Evolutionary conservation across 192 early-diverging fungal genomes (phyloP).

Genomic region (Coemansia sp.): DNA sequence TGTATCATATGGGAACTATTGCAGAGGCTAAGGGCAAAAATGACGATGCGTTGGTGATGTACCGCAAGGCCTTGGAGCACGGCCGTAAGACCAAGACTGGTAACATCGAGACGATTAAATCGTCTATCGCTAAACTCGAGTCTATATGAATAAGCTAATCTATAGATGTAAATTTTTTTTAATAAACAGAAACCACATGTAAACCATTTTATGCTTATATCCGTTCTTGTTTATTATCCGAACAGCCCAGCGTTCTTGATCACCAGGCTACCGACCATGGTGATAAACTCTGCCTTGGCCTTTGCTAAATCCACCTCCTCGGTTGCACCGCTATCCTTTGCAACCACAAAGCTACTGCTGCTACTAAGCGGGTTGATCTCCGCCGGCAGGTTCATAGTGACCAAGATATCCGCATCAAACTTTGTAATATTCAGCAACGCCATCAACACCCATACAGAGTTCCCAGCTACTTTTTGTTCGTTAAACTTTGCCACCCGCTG

Average conservation of each 20-base stretch:
- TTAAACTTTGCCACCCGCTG: constrained; percentile 83
- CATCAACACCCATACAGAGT: constrained; percentile 67
- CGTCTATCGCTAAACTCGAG: constrained; percentile 7
- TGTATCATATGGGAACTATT: constrained; percentile 21
- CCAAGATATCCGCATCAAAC: not conserved
- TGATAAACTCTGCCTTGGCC: not conserved
- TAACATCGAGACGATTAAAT: constrained; percentile 27
- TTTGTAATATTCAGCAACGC: constrained; percentile 44
- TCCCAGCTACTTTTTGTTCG: constrained; percentile 60
- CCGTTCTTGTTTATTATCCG: not conserved
- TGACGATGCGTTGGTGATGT: constrained; percentile 14
- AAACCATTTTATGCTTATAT: not conserved
- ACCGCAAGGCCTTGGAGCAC: constrained; percentile 19
- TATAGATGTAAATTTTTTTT: not conserved
- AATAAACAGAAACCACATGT: not conserved
- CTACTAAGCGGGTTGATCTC: not conserved
- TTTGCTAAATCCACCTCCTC: not conserved
- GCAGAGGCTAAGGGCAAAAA: constrained; percentile 8
- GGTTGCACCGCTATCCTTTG: not conserved
- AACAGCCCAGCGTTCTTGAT: constrained; percentile 10
- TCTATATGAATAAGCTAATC: not conserved
- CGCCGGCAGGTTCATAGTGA: not conserved
- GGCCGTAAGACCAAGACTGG: constrained; percentile 20
- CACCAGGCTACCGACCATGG: not conserved
- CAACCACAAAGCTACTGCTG: not conserved